Evolutionary conservation across 1,284 basidiomycete species (phyloP).

Genomic region (Vanrija humicola): DNA sequence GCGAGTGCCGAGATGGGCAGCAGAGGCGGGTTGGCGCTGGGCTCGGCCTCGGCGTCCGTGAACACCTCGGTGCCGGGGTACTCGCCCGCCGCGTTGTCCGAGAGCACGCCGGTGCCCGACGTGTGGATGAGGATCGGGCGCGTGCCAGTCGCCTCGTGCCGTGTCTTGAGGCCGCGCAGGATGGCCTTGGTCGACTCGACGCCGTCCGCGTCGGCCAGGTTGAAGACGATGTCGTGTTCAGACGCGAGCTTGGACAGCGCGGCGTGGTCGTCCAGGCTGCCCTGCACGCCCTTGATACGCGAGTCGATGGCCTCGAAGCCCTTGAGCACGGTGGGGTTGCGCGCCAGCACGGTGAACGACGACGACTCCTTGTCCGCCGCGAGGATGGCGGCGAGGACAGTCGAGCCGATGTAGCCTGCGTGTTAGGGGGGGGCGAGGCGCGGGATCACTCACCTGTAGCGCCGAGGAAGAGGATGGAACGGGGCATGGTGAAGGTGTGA

Average conservation of each 20-base stretch:
- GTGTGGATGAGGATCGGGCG: slow-evolving; percentile 47
- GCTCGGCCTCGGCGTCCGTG: slow-evolving; percentile 33
- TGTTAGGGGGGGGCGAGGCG: neutral
- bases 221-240: slow-evolving; percentile 42
- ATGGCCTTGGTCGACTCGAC: slow-evolving; percentile 36
- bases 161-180: slow-evolving; percentile 39
- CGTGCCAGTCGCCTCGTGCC: slow-evolving; percentile 36
- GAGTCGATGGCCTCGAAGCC: slow-evolving; percentile 5
- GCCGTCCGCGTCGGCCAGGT: slow-evolving; percentile 46
- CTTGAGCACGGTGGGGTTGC: neutral
- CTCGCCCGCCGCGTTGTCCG: slow-evolving; percentile 19
- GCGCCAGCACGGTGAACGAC: slow-evolving; percentile 5
- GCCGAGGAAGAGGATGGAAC: slow-evolving; percentile 12
- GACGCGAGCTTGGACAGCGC: slow-evolving; percentile 32
- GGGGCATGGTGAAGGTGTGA: slow-evolving; percentile 1
- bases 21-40: slow-evolving; percentile 30
- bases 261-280: slow-evolving; percentile 31
- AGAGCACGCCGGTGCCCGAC: slow-evolving; percentile 45
- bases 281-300: slow-evolving; percentile 11
- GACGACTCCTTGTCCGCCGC: neutral
- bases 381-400: slow-evolving; percentile 7
- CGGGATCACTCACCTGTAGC: slow-evolving; percentile 3
- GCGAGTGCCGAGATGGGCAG: slow-evolving; percentile 35
- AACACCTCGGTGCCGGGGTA: slow-evolving; percentile 29
- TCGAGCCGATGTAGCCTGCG: slow-evolving; percentile 13